A percentile compares a stretch with the other conserved stretches of the same genome.
phyloP scores from a whole-genome alignment of 129 eudicot species.

The Artemisia argyi region DNA sequence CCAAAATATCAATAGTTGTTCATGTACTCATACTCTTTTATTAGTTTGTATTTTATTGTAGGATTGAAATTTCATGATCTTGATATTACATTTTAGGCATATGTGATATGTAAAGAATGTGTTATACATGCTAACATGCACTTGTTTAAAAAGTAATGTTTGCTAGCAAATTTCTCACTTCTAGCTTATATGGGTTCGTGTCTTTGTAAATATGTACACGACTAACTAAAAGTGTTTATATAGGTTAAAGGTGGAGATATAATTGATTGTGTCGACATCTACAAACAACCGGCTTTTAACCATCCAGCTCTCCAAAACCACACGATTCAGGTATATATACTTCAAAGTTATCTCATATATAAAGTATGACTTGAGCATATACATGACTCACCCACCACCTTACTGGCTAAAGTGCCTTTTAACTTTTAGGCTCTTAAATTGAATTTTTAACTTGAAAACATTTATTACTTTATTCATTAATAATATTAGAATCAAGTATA shows the following conservation, averaged over 20 bases:
- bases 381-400: too few relatives aligned
- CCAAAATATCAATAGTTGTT: neutral
- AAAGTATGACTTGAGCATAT: too few relatives aligned
- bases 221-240: neutral
- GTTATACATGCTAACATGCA: neutral
- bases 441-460: neutral
- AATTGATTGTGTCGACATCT: constrained; percentile 53
- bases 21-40: neutral
- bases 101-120: neutral
- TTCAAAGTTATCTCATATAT: too few relatives aligned
- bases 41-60: neutral
- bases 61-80: neutral
- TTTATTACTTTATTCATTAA: too few relatives aligned
- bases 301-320: constrained; percentile 55
- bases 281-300: constrained; percentile 61
- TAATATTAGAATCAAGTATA: too few relatives aligned
- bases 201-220: neutral
- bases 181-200: neutral
- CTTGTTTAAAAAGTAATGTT: neutral
- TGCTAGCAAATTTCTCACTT: neutral
- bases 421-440: neutral
- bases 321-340: constrained; percentile 40
- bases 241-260: constrained; percentile 63
- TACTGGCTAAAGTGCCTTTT: too few relatives aligned
- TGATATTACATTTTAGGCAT: too few relatives aligned